These are phyloP conservation scores for Trichoderma sp. DNA, from an alignment of 2,329 filamentous ascomycete species.

Conservation along the genomic window DNA sequence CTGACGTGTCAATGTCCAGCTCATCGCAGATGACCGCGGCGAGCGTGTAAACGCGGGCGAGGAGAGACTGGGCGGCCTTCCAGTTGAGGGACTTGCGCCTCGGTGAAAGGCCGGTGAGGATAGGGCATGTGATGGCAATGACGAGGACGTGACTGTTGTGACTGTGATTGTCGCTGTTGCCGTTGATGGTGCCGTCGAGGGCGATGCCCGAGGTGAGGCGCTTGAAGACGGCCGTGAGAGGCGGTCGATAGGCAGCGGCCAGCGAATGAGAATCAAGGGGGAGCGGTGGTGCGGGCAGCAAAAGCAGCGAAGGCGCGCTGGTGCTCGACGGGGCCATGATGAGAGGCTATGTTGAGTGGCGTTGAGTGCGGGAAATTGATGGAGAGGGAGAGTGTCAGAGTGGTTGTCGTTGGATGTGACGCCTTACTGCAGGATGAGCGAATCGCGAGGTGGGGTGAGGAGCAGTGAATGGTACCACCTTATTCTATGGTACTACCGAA, in stretches of 20 bases:
- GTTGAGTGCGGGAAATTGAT: too few species aligned
- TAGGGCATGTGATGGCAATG: conserved; percentile 63
- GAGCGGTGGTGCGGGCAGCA: conserved; percentile 65
- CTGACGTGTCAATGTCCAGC: conserved; percentile 60
- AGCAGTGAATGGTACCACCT: too few species aligned
- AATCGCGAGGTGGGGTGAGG: too few species aligned
- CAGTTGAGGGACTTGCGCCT: conserved; percentile 57
- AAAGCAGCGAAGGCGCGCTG: conserved; percentile 54
- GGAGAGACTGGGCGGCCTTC: conserved; percentile 67
- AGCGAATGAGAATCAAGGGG: conserved; percentile 56
- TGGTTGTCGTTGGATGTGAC: too few species aligned
- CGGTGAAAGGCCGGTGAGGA: conserved; percentile 56
- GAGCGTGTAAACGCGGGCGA: conserved; percentile 78
- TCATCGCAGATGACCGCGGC: conserved; percentile 71
- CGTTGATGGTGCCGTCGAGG: conserved; percentile 31
- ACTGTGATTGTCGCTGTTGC: conserved; percentile 27
- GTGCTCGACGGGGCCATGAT: conserved; percentile 18
- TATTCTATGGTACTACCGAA: too few species aligned
- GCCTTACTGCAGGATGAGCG: too few species aligned
- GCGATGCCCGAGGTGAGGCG: conserved; percentile 44
- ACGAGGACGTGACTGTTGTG: conserved; percentile 45
- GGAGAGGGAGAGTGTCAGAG: too few species aligned
- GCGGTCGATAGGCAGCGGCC: conserved; percentile 61
- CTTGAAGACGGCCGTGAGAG: conserved; percentile 57
- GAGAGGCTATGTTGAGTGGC: background rate